Evolutionary conservation across 1,284 basidiomycete species (phyloP).

Genomic region (Apiotrichum veenhuisii): DNA sequence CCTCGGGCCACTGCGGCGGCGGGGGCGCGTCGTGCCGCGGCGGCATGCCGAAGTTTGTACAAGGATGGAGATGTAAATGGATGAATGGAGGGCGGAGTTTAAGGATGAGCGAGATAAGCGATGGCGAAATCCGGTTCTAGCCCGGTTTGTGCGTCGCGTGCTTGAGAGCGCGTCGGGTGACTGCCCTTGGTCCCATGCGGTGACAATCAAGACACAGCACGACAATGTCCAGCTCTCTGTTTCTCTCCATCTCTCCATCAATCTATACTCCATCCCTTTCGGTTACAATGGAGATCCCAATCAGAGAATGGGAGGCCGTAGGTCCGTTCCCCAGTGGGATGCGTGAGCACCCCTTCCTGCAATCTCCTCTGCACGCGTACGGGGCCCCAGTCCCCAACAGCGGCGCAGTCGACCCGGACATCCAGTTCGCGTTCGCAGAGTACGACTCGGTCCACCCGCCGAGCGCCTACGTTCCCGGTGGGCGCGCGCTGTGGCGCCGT

Average conservation of each 20-base stretch:
- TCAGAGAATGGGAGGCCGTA: constrained; percentile 22
- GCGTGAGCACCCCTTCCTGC: constrained; percentile 42
- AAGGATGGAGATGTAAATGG: not conserved
- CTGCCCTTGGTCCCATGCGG: not conserved
- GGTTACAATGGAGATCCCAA: not conserved
- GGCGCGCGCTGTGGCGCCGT: constrained; percentile 32
- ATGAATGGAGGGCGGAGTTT: too few species aligned
- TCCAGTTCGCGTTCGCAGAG: constrained; percentile 29
- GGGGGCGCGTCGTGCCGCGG: constrained; percentile 29
- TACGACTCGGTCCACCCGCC: constrained; percentile 26
- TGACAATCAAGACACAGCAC: not conserved
- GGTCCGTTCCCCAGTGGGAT: constrained; percentile 46
- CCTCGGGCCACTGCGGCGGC: constrained; percentile 44
- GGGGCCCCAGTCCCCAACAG: not conserved
- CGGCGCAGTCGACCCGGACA: constrained; percentile 22
- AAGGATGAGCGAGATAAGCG: too few species aligned
- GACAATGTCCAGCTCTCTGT: not conserved
- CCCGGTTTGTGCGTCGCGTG: too few species aligned
- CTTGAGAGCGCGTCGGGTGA: not conserved
- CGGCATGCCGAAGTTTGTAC: not conserved
- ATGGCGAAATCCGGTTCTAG: too few species aligned
- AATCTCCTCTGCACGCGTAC: constrained; percentile 36
- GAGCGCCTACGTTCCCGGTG: constrained; percentile 33
- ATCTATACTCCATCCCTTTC: not conserved
- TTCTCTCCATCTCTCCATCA: not conserved